Conservation (phyloP, 1,284 basidiomycete species). For the Rugosomyces carneus region DNA sequence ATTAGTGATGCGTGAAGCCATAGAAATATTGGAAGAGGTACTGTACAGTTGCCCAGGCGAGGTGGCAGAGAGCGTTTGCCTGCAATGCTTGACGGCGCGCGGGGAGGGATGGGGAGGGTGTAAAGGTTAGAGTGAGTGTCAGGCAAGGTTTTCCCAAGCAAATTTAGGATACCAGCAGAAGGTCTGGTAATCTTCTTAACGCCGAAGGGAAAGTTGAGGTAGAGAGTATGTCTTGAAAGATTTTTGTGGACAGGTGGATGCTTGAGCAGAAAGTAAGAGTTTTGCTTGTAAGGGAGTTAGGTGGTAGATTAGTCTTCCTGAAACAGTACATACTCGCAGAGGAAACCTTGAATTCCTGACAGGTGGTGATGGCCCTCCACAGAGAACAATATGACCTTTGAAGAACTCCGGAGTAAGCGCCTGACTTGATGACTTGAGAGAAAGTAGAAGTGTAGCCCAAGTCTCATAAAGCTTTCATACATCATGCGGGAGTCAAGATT, state of each 20-base stretch:
- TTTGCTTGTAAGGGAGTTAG: too few relatives aligned
- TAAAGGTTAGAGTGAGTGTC: conserved; percentile 43
- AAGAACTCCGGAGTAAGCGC: conserved; percentile 69
- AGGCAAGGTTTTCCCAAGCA: conserved; percentile 41
- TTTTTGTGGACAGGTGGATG: conserved; percentile 53
- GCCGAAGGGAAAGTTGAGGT: conserved; percentile 45
- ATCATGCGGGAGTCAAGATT: too few relatives aligned
- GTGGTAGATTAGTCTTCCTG: too few relatives aligned
- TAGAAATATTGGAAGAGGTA: conserved; percentile 22
- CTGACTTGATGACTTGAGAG: conserved; percentile 50
- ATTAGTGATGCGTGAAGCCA: conserved; percentile 50
- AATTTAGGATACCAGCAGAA: conserved; percentile 40
- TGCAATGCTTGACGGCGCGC: too few relatives aligned
- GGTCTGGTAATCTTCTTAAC: conserved; percentile 38
- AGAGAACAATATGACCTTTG: conserved; percentile 72
- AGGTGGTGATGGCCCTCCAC: conserved; percentile 42
- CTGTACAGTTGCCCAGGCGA: conserved; percentile 29
- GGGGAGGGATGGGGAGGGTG: conserved; percentile 64
- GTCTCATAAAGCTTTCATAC: conserved; percentile 2
- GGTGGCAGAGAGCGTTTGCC: conserved; percentile 61
- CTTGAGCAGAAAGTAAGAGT: conserved; percentile 60
- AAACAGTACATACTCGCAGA: conserved; percentile 50
- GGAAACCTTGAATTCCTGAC: conserved; percentile 71
- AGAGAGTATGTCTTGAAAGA: conserved; percentile 53
- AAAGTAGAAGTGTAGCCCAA: conserved; percentile 76